Evolutionary conservation across 768 basidiomycete genomes (phyloP).

Genomic region (Calocybe gangraenosa): DNA sequence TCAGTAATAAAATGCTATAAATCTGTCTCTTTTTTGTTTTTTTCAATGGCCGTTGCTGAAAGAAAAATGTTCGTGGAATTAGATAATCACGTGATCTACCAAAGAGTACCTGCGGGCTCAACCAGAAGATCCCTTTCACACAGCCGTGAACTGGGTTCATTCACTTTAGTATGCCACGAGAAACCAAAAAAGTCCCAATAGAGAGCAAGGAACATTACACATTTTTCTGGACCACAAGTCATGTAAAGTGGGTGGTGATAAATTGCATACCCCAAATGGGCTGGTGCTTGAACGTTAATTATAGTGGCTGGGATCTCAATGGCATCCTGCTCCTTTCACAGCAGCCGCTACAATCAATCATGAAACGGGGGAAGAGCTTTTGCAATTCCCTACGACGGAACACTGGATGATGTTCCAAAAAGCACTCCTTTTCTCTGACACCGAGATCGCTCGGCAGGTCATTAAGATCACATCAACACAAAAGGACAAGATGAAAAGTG

Average conservation of each 20-base stretch:
- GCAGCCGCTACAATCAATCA: constrained; percentile 3
- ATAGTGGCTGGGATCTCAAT: constrained; percentile 14
- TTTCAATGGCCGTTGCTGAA: no score
- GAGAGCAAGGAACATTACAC: background rate
- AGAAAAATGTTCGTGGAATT: no score
- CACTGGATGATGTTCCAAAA: constrained; percentile 31
- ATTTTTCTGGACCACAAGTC: background rate
- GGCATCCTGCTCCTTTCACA: constrained; percentile 11
- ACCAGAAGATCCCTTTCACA: no score
- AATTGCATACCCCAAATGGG: background rate
- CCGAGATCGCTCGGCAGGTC: constrained; percentile 37
- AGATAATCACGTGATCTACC: no score
- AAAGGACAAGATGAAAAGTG: constrained; percentile 31
- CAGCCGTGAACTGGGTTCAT: no score
- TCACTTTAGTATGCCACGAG: no score
- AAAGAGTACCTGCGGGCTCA: no score
- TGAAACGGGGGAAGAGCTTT: background rate
- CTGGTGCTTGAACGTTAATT: constrained; percentile 13
- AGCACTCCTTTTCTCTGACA: constrained; percentile 51
- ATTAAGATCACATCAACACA: constrained; percentile 28
- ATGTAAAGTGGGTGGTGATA: background rate
- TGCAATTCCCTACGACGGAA: constrained; percentile 8
- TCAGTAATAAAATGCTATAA: constrained; percentile 19
- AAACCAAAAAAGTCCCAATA: no score
- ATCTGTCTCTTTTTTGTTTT: no score